Base-by-base conservation (phyloP, 352 stramenopile genomes). In the Blastocystis sp. region DNA sequence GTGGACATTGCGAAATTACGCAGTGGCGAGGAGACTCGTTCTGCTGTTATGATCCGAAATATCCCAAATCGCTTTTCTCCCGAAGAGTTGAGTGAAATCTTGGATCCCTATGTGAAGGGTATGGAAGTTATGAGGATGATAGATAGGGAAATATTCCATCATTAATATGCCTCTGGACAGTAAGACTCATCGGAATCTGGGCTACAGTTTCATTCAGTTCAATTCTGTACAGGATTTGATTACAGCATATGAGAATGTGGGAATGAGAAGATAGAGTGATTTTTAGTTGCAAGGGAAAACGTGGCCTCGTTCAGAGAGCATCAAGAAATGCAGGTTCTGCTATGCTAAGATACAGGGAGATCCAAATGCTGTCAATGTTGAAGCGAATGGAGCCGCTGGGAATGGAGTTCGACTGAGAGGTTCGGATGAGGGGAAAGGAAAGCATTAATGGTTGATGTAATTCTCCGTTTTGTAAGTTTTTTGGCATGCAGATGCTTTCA, bases 31-130 rank as follows among this genome's bases (percentile, higher is more conserved):
- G 78, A 89, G 37, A 89, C 78, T 48, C 78, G 78, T 19, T 66
- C 78, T 19, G 78, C 78, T n/a, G 78, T 89, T 11, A 89, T 89
- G 78, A 79, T 89, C 44, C 78, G 78, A 6, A 89, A 89, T 44
- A 89, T 89, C 9, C 78, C 78, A 42, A 89, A 89, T 58, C 78
- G 78, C 3, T 89, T 79, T 30, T 62, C 35, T 19, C 27, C 35
- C 19, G 60, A 79, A 35, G 78, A 89, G 42, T 24, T 89, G n/a
- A 54, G 60, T n/a, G 60, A 76, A 24, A 62, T 89, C 27, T 30
- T 89, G 66, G 57, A 89, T 30, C 17, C 19, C 2, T 79, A 60
- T 24, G 44, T 76, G 42, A 35, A 75, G 48, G 73, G 73, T 82
- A 44, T 19, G 30, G 11, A 33, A 35, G 5, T 22, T 6, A 60